These are phyloP conservation scores for Reticulascus tulasneorum DNA, from an alignment of 2,329 filamentous ascomycete genomes.

Conservation along the genomic window DNA sequence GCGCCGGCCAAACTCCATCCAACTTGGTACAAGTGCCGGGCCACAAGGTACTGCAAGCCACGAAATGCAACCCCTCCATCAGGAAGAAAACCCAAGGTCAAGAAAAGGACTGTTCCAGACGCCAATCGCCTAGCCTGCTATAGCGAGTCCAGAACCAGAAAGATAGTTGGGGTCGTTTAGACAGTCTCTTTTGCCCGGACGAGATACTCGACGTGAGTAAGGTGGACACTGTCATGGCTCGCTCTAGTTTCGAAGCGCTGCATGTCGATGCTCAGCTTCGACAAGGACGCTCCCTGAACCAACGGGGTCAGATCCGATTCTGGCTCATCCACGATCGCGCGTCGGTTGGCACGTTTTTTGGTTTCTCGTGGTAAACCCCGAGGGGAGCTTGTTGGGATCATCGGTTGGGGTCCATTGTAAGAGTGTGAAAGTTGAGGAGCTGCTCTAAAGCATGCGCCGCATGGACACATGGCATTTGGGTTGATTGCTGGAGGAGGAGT, in stretches of 20 bases:
- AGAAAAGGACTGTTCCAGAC: constrained; percentile 3
- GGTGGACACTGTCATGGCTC: constrained; percentile 4
- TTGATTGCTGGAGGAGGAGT: constrained; percentile 33
- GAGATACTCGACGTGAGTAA: constrained; percentile 7
- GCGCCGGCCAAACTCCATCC: too few relatives aligned
- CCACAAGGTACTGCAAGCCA: too few relatives aligned
- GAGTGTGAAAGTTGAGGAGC: too few relatives aligned
- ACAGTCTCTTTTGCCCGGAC: constrained; percentile 8
- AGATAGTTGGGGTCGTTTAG: too few relatives aligned
- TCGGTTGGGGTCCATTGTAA: too few relatives aligned
- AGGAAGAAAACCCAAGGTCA: too few relatives aligned
- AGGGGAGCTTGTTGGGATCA: too few relatives aligned
- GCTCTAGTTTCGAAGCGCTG: constrained; percentile 8
- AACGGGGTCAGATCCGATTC: constrained; percentile 9
- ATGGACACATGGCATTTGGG: constrained; percentile 29
- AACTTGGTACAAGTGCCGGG: constrained; percentile 4
- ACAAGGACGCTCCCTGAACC: constrained; percentile 6
- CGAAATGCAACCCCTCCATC: too few relatives aligned
- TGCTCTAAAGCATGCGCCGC: constrained; percentile 30
- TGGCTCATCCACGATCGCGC: too few relatives aligned
- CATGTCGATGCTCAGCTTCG: constrained; percentile 6
- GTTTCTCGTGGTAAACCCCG: too few relatives aligned
- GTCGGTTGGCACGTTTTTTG: too few relatives aligned
- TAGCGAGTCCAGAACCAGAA: too few relatives aligned
- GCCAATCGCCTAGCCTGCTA: constrained; percentile 6